Conservation (phyloP, 176 grass and related monocot genomes). For the Pontederia paniculata region DNA sequence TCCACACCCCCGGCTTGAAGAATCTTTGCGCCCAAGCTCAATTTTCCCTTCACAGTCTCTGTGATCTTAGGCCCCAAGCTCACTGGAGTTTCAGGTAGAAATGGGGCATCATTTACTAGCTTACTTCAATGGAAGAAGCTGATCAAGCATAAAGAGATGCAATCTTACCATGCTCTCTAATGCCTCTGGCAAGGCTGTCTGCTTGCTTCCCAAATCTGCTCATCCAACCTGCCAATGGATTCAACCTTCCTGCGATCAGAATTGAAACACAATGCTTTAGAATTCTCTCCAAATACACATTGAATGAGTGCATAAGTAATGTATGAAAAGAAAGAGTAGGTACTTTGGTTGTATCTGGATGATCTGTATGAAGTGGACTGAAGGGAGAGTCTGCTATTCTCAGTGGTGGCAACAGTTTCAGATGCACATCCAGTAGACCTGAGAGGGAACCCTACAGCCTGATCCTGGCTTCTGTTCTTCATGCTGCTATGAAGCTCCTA, state of each 20-base stretch:
- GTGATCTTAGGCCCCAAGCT: conserved; percentile 13
- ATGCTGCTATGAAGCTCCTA: conserved; percentile 3
- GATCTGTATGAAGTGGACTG: conserved; percentile 8
- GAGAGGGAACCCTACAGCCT: conserved; percentile 62
- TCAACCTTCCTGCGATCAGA: conserved; percentile 4
- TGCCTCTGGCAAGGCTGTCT: conserved; percentile 44
- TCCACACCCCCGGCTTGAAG: conserved; percentile 8
- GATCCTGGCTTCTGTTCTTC: conserved; percentile 30
- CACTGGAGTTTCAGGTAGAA: not conserved
- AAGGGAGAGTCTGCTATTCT: conserved; percentile 8
- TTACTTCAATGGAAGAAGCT: not conserved
- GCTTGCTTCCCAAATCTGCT: conserved; percentile 46
- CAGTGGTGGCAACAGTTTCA: conserved; percentile 29
- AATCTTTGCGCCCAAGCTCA: conserved; percentile 15
- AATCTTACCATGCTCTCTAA: conserved; percentile 67
- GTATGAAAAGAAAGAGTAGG: conserved; percentile 3
- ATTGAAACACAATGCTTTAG: conserved; percentile 10
- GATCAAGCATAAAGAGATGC: not conserved
- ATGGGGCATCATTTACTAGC: not conserved
- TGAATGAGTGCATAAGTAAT: not conserved
- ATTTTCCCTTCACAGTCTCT: conserved; percentile 10
- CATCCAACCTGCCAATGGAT: conserved; percentile 17
- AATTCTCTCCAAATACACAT: not conserved
- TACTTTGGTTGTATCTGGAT: conserved; percentile 29
- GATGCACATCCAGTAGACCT: conserved; percentile 43